phyloP scores from a whole-genome alignment of 2,329 filamentous ascomycete genomes.

The Fusarium veterinarium region DNA sequence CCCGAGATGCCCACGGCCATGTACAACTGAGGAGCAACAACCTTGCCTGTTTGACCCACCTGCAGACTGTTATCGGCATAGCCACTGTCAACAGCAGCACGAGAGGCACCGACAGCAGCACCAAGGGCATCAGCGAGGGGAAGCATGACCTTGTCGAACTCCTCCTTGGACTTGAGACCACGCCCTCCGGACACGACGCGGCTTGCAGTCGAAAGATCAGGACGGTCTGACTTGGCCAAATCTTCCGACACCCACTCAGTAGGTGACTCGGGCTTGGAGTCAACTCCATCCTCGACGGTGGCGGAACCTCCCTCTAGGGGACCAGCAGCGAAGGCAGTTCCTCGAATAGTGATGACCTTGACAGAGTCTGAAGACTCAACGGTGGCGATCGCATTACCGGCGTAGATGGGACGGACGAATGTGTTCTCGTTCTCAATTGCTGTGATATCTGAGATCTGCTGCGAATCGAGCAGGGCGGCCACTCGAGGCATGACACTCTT shows the following conservation, averaged over 20 bases:
- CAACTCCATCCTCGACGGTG: conserved; percentile 80
- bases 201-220: conserved; percentile 89
- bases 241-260: conserved; percentile 96
- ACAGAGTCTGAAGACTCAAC: conserved; percentile 88
- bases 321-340: conserved; percentile 87
- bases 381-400: conserved; percentile 95
- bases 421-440: conserved; percentile 89
- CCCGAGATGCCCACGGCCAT: conserved; percentile 96
- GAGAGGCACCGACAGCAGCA: conserved; percentile 94
- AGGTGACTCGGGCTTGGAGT: conserved; percentile 78
- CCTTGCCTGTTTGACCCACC: conserved; percentile 98
- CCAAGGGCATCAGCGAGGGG: conserved; percentile 92
- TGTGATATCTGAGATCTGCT: conserved; percentile 94
- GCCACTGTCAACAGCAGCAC: conserved; percentile 94
- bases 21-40: conserved; percentile 95
- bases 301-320: conserved; percentile 79
- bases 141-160: conserved; percentile 92
- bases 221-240: conserved; percentile 91
- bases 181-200: conserved; percentile 94
- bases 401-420: conserved; percentile 96
- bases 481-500: conserved; percentile 94
- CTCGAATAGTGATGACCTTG: conserved; percentile 92
- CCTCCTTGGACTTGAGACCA: conserved; percentile 96
- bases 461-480: conserved; percentile 88
- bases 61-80: conserved; percentile 99